phyloP scores from a whole-genome alignment of 176 grass and related monocot species.

The Tuctoria greenei region DNA sequence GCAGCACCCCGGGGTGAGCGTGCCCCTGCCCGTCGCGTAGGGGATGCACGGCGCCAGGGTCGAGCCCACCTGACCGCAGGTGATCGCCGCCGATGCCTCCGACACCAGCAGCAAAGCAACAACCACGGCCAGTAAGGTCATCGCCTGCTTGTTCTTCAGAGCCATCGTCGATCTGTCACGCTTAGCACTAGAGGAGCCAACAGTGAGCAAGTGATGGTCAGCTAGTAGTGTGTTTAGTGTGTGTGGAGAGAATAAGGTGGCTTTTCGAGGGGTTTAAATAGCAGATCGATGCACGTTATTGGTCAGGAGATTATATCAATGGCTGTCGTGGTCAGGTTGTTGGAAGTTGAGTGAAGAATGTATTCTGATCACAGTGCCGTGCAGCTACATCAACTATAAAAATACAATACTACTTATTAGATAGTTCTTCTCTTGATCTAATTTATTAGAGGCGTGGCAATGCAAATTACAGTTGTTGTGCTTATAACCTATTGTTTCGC shows the following conservation, averaged over 20 bases:
- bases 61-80: conserved; percentile 45
- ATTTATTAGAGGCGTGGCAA: background rate
- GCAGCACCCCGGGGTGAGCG: conserved; percentile 20
- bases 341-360: too few species aligned
- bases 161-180: background rate
- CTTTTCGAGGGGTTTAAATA: conserved; percentile 5
- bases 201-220: background rate
- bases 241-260: background rate
- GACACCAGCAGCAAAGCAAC: background rate
- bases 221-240: background rate
- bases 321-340: background rate
- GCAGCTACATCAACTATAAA: background rate
- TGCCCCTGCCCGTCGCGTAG: conserved; percentile 27
- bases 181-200: too few species aligned
- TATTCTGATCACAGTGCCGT: too few species aligned
- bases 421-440: too few species aligned
- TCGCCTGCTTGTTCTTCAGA: background rate
- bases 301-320: background rate
- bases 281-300: background rate
- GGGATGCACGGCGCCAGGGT: conserved; percentile 34
- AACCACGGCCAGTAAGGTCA: background rate
- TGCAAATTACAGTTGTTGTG: background rate
- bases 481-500: background rate
- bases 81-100: conserved; percentile 31
- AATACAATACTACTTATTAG: too few species aligned